Evolutionary conservation across 352 stramenopile species (phyloP), one percentile per base, ranked within the genome.

Genomic region (Blastocystis sp.): DNA sequence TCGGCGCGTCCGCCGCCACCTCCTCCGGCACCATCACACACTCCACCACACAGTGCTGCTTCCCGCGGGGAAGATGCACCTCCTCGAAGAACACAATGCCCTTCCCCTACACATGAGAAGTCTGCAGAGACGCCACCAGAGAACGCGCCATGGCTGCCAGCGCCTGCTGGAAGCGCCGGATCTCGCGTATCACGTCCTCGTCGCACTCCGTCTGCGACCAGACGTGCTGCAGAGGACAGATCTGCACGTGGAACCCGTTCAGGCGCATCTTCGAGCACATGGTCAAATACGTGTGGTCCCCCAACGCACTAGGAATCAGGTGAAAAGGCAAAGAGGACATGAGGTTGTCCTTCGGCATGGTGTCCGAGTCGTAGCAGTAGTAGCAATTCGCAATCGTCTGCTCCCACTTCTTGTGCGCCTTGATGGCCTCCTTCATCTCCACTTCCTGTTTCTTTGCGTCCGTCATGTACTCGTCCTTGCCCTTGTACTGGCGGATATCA

Each of bases 1-100:
- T 89, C 19, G 74, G 86, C 43, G 80, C 76, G 28, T 89, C 86
- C 69, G 71, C 64, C 43, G 60, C 86, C 61, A 89, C 86, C 61
- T 80, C 79, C 41, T 88, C 66, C 1, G 78, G 78, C 14, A 88
- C 78, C 67, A 79, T 76, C 64, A 88, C 67, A 34, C 78, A 88
- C 60, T 88, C 78, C 56, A 88, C 67, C n/a, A 88, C 62, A 23
- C 78, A 88, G 45, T 88, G 78, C 64, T 79, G 78, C 19, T 38
- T 34, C 11, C 60, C 60, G 11, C 48, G 64, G 14, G 78, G 67
- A 14, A 76, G 64, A 78, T 79, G 78, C 17, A 79, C 78, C 11
- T 88, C 78, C 23, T 88, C 78, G 41, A 88, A 88, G 53, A 69
- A 88, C 21, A 88, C 62, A 2, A 88, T 5, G n/a, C 78, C 78